A percentile compares a stretch with the other conserved stretches of the same genome.
phyloP scores from a whole-genome alignment of 163 green algal species.

The Trebouxiophyceae sp. region DNA sequence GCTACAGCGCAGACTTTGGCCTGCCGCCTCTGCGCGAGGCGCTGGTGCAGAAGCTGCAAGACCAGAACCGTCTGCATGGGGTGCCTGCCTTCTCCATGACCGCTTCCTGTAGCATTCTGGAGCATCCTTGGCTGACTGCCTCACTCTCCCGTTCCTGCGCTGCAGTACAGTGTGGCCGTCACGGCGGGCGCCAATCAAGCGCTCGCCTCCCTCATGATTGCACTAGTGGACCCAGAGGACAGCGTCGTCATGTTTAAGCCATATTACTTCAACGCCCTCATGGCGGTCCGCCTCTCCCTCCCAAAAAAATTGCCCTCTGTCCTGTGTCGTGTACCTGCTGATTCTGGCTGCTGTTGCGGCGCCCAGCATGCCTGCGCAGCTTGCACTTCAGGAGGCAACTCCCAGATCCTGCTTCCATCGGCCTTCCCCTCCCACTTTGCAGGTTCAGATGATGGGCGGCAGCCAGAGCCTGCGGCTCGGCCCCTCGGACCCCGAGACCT shows the following conservation, averaged over 20 bases:
- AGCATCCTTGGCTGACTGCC: neutral
- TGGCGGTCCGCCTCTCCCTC: conserved; percentile 56
- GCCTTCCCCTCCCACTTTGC: too few species aligned
- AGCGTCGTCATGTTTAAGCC: conserved; percentile 77
- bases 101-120: neutral
- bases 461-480: conserved; percentile 33
- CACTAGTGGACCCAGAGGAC: conserved; percentile 64
- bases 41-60: conserved; percentile 46
- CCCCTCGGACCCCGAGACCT: conserved; percentile 31
- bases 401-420: too few species aligned
- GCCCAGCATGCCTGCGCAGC: too few species aligned
- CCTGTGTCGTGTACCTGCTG: too few species aligned
- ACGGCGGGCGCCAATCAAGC: conserved; percentile 90
- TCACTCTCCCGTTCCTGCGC: neutral
- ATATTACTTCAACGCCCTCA: conserved; percentile 96
- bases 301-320: too few species aligned
- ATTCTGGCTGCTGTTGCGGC: too few species aligned
- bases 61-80: conserved; percentile 45
- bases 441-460: neutral
- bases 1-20: conserved; percentile 59
- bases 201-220: conserved; percentile 82
- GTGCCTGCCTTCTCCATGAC: too few species aligned
- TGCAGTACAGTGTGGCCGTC: conserved; percentile 81
- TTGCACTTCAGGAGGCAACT: too few species aligned
- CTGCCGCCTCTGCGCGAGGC: conserved; percentile 47